Percentiles rank a stretch among this genome's conserved stretches.
phyloP scores from a whole-genome alignment of 2,329 filamentous ascomycete genomes.

The Arthrobotrys sphaeroides region DNA sequence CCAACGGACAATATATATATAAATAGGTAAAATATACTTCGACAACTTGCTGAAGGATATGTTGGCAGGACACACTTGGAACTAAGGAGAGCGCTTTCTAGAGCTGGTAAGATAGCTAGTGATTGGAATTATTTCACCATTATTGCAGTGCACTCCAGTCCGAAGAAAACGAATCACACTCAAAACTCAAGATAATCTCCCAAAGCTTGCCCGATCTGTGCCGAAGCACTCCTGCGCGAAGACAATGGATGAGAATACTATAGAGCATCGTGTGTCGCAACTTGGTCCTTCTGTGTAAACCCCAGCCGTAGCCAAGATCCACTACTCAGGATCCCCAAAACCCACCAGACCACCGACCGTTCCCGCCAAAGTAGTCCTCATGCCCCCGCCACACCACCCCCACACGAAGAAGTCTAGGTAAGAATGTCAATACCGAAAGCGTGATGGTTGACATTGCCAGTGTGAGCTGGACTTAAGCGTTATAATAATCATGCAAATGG shows the following conservation, averaged over 20 bases:
- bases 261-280: neutral
- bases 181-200: neutral
- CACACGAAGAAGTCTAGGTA: constrained; percentile 14
- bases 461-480: neutral
- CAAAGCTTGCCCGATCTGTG: constrained; percentile 28
- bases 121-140: neutral
- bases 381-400: constrained; percentile 7
- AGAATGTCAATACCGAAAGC: constrained; percentile 20
- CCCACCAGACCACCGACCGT: neutral
- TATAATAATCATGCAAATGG: neutral
- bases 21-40: neutral
- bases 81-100: too few relatives aligned
- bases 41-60: constrained; percentile 25
- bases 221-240: constrained; percentile 27
- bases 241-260: neutral
- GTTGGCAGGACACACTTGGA: constrained; percentile 14
- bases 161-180: constrained; percentile 37
- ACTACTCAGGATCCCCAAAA: neutral
- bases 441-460: constrained; percentile 6
- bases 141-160: constrained; percentile 20
- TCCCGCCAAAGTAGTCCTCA: constrained; percentile 2
- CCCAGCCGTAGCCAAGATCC: neutral
- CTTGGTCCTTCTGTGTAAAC: constrained; percentile 45
- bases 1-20: too few relatives aligned
- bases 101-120: neutral